phyloP scores from a whole-genome alignment of 805 yeast genomes.

The Saccharomycopsis sp. region DNA sequence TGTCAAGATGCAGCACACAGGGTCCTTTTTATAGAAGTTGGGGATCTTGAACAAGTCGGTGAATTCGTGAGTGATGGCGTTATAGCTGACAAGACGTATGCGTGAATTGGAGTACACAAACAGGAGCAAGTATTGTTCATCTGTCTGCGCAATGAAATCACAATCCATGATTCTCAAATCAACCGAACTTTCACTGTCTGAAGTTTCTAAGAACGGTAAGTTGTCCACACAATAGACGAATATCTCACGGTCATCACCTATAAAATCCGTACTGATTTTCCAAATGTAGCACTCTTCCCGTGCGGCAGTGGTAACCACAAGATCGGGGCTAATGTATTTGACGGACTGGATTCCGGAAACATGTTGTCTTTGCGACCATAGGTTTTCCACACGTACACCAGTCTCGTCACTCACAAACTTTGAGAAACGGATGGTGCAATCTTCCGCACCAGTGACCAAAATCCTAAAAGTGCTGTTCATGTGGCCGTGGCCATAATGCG shows the following conservation, averaged over 20 bases:
- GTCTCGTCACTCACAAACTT: slow-evolving; percentile 24
- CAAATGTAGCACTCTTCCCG: slow-evolving; percentile 84
- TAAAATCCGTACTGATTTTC: slow-evolving; percentile 38
- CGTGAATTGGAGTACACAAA: slow-evolving; percentile 83
- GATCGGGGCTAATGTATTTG: slow-evolving; percentile 43
- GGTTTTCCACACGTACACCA: slow-evolving; percentile 37
- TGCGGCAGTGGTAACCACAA: slow-evolving; percentile 57
- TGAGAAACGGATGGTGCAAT: slow-evolving; percentile 65
- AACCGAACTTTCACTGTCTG: slow-evolving; percentile 42
- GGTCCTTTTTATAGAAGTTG: slow-evolving; percentile 61
- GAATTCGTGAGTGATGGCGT: slow-evolving; percentile 32
- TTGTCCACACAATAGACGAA: neutral
- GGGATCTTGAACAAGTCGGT: slow-evolving; percentile 36
- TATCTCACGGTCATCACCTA: neutral
- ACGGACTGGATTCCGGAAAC: slow-evolving; percentile 82
- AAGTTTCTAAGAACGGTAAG: slow-evolving; percentile 39
- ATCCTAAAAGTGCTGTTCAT: slow-evolving; percentile 8
- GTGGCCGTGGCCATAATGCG: too few relatives aligned
- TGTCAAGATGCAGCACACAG: slow-evolving; percentile 72
- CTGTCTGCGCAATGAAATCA: slow-evolving; percentile 28
- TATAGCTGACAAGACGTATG: slow-evolving; percentile 55
- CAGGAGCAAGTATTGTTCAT: slow-evolving; percentile 34
- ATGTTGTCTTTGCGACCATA: slow-evolving; percentile 68
- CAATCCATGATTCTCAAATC: slow-evolving; percentile 87
- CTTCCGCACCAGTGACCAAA: slow-evolving; percentile 80